Evolutionary conservation across 2,329 filamentous ascomycete species (phyloP), one percentile per base, ranked within the genome.

Genomic region (Biscogniauxia sp.): DNA sequence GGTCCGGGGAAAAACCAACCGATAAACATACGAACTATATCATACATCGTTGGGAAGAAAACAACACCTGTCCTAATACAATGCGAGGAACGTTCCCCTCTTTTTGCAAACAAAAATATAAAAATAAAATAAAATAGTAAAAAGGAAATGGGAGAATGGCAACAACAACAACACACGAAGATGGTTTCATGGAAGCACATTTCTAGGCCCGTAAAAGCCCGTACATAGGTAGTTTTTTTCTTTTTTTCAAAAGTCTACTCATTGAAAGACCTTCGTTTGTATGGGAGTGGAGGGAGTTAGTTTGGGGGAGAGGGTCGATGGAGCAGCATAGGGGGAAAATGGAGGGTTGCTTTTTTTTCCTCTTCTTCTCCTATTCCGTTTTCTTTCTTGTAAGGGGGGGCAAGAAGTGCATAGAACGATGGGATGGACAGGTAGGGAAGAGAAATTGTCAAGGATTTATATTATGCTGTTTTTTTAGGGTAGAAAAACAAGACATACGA

Each of bases 241-340:
- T 23, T 23, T 23, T 23, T 23, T 23, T 23, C 5, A 23, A 53
- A 32, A 53, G 2, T 7, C 17, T 19, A 53, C 2, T 19, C 37
- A n/a, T 45, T 45, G 37, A 11, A 26, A n/a, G 55, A 41, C 17
- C 32, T 56, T 56, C n/a, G 54, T 25, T 49, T 45, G 54, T 56
- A 26, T 55, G 65, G 37, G 57, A 67, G 65, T 60, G 60, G 63
- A 63, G 65, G 58, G 41, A 53, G 56, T 9, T 45, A 17, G 17
- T 41, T 41, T 41, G 9, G 37, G 3, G 9, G 37, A 41, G n/a
- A n/a, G n/a, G n/a, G n/a, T n/a, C n/a, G n/a, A n/a, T n/a, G n/a
- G n/a, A n/a, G n/a, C n/a, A 4, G 37, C 5, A 15, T 28, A 5
- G 26, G 37, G 9, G 13, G 37, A 15, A 13, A 11, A 41, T 7